phyloP scores from a whole-genome alignment of 306 rosid genomes.

The Rosa lucieae region DNA sequence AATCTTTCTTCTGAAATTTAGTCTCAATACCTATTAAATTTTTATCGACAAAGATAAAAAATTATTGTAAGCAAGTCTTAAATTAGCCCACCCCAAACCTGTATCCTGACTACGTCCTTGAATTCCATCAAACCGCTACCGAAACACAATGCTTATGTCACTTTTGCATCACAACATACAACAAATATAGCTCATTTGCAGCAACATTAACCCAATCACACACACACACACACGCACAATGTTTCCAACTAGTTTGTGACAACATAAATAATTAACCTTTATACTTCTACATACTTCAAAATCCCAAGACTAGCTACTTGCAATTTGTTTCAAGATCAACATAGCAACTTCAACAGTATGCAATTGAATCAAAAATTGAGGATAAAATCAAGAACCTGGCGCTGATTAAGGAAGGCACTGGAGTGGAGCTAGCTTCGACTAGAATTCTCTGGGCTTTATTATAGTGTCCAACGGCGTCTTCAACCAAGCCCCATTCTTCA shows the following conservation, averaged over 20 bases:
- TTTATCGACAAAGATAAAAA: no score
- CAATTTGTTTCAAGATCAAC: background rate
- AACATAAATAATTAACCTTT: background rate
- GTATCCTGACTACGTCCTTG: no score
- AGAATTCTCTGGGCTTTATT: conserved; percentile 75
- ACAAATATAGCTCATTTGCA: background rate
- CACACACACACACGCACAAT: background rate
- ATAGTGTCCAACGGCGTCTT: conserved; percentile 77
- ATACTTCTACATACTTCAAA: background rate
- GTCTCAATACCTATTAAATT: no score
- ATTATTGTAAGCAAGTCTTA: no score
- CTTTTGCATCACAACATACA: background rate
- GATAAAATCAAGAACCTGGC: conserved; percentile 42
- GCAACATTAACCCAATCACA: background rate
- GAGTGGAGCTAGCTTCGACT: conserved; percentile 73
- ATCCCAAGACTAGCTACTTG: background rate
- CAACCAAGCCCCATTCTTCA: conserved; percentile 88
- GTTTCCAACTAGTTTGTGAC: background rate
- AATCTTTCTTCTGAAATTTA: no score
- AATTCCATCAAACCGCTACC: background rate
- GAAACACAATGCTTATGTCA: background rate
- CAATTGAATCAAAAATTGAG: background rate
- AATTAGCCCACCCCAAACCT: no score
- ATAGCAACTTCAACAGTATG: background rate
- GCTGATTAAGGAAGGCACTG: conserved; percentile 71